Evolutionary conservation across 2,329 filamentous ascomycete genomes (phyloP).

Genomic region (Xylaria sp.): DNA sequence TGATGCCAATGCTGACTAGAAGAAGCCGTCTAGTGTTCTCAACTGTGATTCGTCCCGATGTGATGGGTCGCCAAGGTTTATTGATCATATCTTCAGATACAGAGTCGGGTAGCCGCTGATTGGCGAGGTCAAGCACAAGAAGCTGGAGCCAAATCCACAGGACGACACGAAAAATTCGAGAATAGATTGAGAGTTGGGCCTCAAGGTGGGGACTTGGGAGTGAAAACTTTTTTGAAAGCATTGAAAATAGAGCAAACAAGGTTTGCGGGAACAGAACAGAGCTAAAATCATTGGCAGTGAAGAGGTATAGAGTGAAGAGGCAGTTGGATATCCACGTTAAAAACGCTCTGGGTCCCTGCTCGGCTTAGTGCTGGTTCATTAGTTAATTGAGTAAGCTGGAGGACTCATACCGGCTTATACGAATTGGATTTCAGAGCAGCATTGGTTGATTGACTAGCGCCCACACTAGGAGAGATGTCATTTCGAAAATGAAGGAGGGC

Average conservation of each 20-base stretch:
- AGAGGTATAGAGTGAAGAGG: slow-evolving; percentile 15
- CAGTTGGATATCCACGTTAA: neutral
- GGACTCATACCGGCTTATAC: too few species aligned
- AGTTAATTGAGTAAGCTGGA: neutral
- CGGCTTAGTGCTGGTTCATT: neutral
- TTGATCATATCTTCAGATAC: slow-evolving; percentile 14
- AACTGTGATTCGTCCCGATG: slow-evolving; percentile 4
- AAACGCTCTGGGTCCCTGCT: neutral
- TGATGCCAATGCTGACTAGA: slow-evolving; percentile 3
- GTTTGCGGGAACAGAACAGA: slow-evolving; percentile 16
- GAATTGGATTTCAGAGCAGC: too few species aligned
- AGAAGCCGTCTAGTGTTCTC: slow-evolving; percentile 7
- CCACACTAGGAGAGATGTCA: too few species aligned
- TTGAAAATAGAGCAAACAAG: slow-evolving; percentile 12
- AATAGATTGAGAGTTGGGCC: neutral
- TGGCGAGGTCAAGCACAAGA: slow-evolving; percentile 14
- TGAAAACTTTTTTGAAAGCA: slow-evolving; percentile 2
- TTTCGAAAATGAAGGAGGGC: too few species aligned
- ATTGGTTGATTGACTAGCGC: too few species aligned
- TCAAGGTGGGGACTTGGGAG: neutral
- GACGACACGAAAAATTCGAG: neutral
- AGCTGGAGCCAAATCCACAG: slow-evolving; percentile 19
- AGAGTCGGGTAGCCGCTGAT: slow-evolving; percentile 16
- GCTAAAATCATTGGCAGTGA: slow-evolving; percentile 17
- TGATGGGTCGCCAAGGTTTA: slow-evolving; percentile 17